phyloP scores from a whole-genome alignment of 2,329 filamentous ascomycete genomes.

The Penicillium griseofulvum region DNA sequence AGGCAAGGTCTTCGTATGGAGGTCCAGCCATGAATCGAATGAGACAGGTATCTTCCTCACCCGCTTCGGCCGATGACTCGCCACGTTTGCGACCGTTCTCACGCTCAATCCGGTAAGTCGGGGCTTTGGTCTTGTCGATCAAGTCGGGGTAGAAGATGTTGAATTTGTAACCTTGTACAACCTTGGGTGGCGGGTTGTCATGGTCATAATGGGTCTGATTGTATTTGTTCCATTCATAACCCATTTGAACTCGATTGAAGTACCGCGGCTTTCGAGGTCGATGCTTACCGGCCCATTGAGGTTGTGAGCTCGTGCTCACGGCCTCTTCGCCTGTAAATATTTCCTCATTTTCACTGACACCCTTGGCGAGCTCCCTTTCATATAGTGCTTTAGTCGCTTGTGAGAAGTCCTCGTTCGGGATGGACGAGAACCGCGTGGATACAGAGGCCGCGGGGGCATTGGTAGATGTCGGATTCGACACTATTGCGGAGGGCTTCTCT shows the following conservation, averaged over 20 bases:
- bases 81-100: constrained; percentile 86
- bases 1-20: constrained; percentile 95
- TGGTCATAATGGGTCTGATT: constrained; percentile 99
- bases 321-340: constrained; percentile 89
- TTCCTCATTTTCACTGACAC: constrained; percentile 90
- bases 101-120: constrained; percentile 92
- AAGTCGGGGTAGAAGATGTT: constrained; percentile 99
- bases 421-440: constrained; percentile 66
- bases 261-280: constrained; percentile 89
- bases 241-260: constrained; percentile 98
- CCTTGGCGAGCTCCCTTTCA: constrained; percentile 87
- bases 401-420: constrained; percentile 75
- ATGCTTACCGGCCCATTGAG: constrained; percentile 80
- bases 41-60: constrained; percentile 94
- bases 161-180: constrained; percentile 98
- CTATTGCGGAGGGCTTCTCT: constrained; percentile 34
- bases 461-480: constrained; percentile 34
- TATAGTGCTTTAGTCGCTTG: constrained; percentile 85
- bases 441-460: constrained; percentile 52
- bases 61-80: constrained; percentile 87
- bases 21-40: constrained; percentile 94
- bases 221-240: constrained; percentile 99
- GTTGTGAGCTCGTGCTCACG: constrained; percentile 62
- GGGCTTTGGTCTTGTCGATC: constrained; percentile 89
- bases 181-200: constrained; percentile 94